Conservation (phyloP, 805 yeast genomes). For the Starmerella vaccinii region DNA sequence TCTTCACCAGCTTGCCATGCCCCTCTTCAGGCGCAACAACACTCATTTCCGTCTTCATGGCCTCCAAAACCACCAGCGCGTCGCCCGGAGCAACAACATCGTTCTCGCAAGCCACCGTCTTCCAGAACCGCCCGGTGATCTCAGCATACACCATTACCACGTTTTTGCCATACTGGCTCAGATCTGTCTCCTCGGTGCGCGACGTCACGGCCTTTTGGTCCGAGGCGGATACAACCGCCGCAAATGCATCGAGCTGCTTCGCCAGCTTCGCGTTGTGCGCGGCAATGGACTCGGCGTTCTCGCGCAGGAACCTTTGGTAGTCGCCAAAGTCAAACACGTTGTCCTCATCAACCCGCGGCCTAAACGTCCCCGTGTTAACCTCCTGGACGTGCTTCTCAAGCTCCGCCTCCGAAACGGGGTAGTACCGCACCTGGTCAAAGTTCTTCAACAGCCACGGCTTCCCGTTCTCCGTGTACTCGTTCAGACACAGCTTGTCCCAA, state of each 20-base stretch:
- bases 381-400: constrained; percentile 61
- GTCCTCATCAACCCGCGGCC: constrained; percentile 56
- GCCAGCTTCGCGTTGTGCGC: constrained; percentile 41
- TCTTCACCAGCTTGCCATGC: constrained; percentile 30
- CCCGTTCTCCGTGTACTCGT: constrained; percentile 34
- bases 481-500: constrained; percentile 83
- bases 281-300: constrained; percentile 60
- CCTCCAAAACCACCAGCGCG: constrained; percentile 81
- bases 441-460: constrained; percentile 85
- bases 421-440: constrained; percentile 90
- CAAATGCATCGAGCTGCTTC: constrained; percentile 73
- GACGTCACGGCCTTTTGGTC: constrained; percentile 28
- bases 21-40: constrained; percentile 49
- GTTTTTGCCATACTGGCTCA: constrained; percentile 58
- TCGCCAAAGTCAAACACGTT: constrained; percentile 72
- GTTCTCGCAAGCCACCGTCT: constrained; percentile 70
- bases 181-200: constrained; percentile 27
- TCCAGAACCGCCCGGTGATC: constrained; percentile 95
- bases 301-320: constrained; percentile 69
- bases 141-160: constrained; percentile 86
- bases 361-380: constrained; percentile 68
- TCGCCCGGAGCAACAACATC: constrained; percentile 64
- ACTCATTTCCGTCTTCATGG: constrained; percentile 97
- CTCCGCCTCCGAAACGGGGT: constrained; percentile 80
- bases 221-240: constrained; percentile 55